Evolutionary conservation across 768 basidiomycete species (phyloP).

Genomic region (Xerocomus spinulosus): DNA sequence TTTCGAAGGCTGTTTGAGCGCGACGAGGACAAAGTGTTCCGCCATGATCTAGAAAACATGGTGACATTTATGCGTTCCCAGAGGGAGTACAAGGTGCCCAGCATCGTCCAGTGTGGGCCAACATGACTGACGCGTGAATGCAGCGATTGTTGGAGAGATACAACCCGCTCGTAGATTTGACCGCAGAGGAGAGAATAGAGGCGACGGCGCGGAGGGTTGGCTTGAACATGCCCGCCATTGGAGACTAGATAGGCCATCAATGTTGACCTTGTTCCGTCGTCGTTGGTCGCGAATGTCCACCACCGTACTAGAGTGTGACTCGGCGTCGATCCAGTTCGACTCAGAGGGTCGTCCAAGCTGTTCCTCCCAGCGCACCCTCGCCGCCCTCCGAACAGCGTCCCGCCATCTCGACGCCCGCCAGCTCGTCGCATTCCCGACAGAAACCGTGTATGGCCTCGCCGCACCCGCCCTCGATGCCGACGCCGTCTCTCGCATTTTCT

Average conservation of each 20-base stretch:
- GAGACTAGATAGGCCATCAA: neutral
- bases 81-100: conserved; percentile 65
- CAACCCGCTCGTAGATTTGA: conserved; percentile 79
- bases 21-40: conserved; percentile 23
- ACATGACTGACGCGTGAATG: neutral
- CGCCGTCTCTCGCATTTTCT: conserved; percentile 74
- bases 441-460: conserved; percentile 98
- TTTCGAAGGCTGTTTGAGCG: conserved; percentile 54
- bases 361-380: conserved; percentile 45
- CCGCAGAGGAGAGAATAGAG: conserved; percentile 72
- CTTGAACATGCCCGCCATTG: conserved; percentile 56
- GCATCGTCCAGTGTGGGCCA: conserved; percentile 9
- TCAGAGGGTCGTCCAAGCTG: conserved; percentile 44
- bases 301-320: conserved; percentile 57
- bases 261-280: conserved; percentile 6
- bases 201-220: conserved; percentile 88
- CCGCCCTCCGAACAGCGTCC: conserved; percentile 53
- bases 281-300: conserved; percentile 20
- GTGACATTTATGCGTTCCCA: conserved; percentile 69
- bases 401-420: conserved; percentile 43
- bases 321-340: conserved; percentile 55
- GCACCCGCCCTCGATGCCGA: conserved; percentile 65
- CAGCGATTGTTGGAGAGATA: conserved; percentile 82
- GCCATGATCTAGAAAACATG: conserved; percentile 53
- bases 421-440: conserved; percentile 89